Conservation (phyloP, 1,284 basidiomycete species). For the Malassezia caprae region DNA sequence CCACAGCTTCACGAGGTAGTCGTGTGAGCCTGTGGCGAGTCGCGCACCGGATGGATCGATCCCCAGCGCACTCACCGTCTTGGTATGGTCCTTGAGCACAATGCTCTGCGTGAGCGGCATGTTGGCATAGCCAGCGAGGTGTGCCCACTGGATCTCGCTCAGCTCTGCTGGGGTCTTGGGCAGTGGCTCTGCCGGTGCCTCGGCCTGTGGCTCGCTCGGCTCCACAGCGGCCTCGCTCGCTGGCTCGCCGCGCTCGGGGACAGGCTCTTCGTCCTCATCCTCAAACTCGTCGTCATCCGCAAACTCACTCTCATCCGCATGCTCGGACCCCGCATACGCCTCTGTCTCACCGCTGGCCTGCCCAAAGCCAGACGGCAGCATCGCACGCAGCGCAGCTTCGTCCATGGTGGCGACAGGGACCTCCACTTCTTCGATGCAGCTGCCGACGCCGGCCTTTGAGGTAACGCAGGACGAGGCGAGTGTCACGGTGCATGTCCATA, state of each 20-base stretch:
- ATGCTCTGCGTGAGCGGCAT: constrained; percentile 63
- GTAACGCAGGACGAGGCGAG: constrained; percentile 6
- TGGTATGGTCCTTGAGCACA: constrained; percentile 79
- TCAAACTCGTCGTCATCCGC: constrained; percentile 12
- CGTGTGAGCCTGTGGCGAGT: constrained; percentile 79
- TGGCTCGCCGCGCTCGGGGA: no score
- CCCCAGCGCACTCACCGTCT: constrained; percentile 77
- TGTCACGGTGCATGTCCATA: constrained; percentile 3
- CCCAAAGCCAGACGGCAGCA: constrained; percentile 42
- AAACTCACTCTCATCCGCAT: neutral
- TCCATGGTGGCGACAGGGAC: constrained; percentile 26
- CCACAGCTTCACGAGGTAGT: constrained; percentile 96
- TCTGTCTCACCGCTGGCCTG: constrained; percentile 2
- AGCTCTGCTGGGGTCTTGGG: no score
- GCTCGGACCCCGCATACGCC: neutral
- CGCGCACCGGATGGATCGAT: constrained; percentile 88
- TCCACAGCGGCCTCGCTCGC: neutral
- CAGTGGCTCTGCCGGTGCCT: neutral
- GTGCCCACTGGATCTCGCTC: neutral
- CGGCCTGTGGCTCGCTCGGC: neutral
- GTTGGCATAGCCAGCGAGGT: constrained; percentile 6
- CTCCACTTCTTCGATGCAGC: constrained; percentile 2
- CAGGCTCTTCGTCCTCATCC: constrained; percentile 11
- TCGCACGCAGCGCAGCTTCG: constrained; percentile 38
- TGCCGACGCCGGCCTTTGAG: constrained; percentile 6